Evolutionary conservation across 176 grass and related monocot genomes (phyloP), one percentile per base, ranked within the genome.

Genomic region (Hordeum marinum): DNA sequence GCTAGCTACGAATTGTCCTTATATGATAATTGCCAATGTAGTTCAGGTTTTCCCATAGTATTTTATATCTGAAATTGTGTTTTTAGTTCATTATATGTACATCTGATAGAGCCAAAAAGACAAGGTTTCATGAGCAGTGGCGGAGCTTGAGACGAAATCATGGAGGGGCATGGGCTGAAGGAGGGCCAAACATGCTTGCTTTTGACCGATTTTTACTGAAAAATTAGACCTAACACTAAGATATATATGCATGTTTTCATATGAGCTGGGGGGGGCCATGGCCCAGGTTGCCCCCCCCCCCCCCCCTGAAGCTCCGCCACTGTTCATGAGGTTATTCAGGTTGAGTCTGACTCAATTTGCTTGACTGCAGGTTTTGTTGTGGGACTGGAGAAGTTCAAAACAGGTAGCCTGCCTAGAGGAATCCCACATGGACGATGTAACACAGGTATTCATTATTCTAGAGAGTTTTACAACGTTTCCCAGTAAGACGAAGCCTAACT

Each of bases 341-440:
- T 6, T 74, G 21, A 25, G 24, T 59, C 74, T 78, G 15, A 80
- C 68, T 61, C 45, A 52, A 34, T 14, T 62, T 78, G 63, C 27
- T 81, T 78, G 20, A 29, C 79, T 89, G 12, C 77, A 98, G 93
- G 86, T 98, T 87, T 78, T 90, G 25, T 87, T 98, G 52, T 98
- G 93, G 96, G 96, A 98, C 83, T 95, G 93, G 96, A 95, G 93
- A 91, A 95, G 80, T 89, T 89, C 85, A 81, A 98, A 94, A 78
- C 93, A 91, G 71, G 46, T 94, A 76, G 91, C 93, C 50, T 95
- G 88, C 85, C 81, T 98, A 64, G 91, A 98, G 81, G 93, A 95
- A 82, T 94, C 89, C 79, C 96, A 98, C 83, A 93, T 88, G 77
- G 96, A 95, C 63, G 96, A 95, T 79, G 96, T 98, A 60, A 98